Conservation (phyloP, 805 yeast species). For the Candida pseudoglaebosa region DNA sequence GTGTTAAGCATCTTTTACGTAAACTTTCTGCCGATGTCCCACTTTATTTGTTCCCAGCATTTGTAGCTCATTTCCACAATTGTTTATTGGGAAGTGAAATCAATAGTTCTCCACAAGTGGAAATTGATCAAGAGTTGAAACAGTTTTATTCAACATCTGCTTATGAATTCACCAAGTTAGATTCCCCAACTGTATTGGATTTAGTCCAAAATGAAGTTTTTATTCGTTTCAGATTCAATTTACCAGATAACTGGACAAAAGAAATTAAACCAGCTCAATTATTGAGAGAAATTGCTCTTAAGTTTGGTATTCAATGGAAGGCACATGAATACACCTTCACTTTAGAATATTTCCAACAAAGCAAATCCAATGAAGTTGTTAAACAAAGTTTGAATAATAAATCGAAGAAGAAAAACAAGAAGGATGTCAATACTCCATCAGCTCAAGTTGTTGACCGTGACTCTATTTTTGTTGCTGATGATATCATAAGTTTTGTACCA, state of each 20-base stretch:
- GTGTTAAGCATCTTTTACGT: conserved; percentile 71
- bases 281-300: conserved; percentile 67
- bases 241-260: conserved; percentile 48
- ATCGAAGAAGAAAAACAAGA: conserved; percentile 20
- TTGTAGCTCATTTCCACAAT: conserved; percentile 70
- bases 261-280: conserved; percentile 40
- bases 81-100: conserved; percentile 54
- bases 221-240: conserved; percentile 58
- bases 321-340: conserved; percentile 48
- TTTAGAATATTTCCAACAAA: conserved; percentile 32
- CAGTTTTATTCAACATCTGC: conserved; percentile 41
- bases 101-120: conserved; percentile 36
- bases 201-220: conserved; percentile 51
- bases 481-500: conserved; percentile 69
- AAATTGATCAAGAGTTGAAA: conserved; percentile 37
- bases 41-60: conserved; percentile 49
- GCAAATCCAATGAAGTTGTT: conserved; percentile 22
- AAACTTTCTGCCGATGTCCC: conserved; percentile 45
- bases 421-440: conserved; percentile 10
- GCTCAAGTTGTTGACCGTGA: conserved; percentile 16
- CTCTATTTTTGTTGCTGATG: conserved; percentile 53
- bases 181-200: conserved; percentile 42
- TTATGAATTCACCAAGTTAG: conserved; percentile 41
- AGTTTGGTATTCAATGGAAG: conserved; percentile 85
- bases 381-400: conserved; percentile 11